Conservation (phyloP, 2,329 filamentous ascomycete species). For the Penicillium sp. region DNA sequence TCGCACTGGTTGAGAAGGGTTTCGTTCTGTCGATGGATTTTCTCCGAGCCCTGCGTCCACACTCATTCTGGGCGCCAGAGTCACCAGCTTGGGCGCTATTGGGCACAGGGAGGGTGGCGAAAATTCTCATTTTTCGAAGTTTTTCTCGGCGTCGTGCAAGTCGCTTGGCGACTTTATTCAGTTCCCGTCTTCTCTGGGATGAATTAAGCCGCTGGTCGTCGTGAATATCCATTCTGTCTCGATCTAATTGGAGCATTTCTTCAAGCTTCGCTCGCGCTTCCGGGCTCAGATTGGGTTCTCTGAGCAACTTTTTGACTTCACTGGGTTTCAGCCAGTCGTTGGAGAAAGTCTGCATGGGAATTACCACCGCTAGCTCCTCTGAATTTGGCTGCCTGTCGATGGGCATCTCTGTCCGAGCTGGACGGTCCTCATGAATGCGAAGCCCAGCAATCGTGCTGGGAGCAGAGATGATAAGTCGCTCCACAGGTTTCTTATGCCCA, state of each 20-base stretch:
- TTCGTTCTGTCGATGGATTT: too few relatives aligned
- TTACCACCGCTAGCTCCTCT: too few relatives aligned
- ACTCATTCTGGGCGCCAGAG: too few relatives aligned
- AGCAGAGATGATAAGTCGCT: background rate
- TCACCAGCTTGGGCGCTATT: too few relatives aligned
- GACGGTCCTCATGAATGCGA: too few relatives aligned
- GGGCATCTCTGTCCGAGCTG: too few relatives aligned
- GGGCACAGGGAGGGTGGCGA: too few relatives aligned
- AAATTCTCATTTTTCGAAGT: background rate
- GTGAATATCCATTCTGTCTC: background rate
- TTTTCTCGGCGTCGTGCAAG: background rate
- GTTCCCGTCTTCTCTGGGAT: background rate
- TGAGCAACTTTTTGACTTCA: background rate
- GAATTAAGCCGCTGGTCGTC: background rate
- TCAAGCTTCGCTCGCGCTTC: background rate
- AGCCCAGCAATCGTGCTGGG: background rate
- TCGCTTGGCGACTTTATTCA: background rate
- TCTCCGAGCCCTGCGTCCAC: too few relatives aligned
- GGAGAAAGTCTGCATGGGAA: too few relatives aligned
- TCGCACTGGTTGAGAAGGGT: too few relatives aligned
- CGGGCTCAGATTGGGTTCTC: background rate
- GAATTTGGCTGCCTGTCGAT: too few relatives aligned
- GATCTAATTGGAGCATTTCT: background rate
- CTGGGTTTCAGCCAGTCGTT: too few relatives aligned
- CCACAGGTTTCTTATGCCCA: background rate